A percentile compares a stretch with the other conserved stretches of the same genome.
phyloP scores from a whole-genome alignment of 179 eudicot species.

The Silene coronaria region DNA sequence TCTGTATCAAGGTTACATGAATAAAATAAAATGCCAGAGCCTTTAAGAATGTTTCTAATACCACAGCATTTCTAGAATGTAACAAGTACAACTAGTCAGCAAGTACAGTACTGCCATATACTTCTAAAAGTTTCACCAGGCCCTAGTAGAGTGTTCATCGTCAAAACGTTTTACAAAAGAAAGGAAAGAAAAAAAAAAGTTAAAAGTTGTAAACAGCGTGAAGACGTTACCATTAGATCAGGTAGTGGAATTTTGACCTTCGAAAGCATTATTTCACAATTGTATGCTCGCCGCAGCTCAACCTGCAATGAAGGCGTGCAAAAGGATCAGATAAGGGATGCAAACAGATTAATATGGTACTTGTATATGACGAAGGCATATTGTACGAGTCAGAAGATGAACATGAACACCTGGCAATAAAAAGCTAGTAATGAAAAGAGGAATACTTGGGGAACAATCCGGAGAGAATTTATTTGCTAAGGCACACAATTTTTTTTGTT shows the following conservation, averaged over 20 bases:
- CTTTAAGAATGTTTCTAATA: not conserved
- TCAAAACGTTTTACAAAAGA: not conserved
- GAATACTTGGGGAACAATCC: not conserved
- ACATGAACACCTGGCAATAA: not conserved
- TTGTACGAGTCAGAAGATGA: not conserved
- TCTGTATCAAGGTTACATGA: constrained; percentile 39
- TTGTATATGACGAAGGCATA: not conserved
- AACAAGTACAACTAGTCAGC: not conserved
- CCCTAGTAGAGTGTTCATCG: not conserved
- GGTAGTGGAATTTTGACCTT: constrained; percentile 84
- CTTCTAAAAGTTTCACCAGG: not conserved
- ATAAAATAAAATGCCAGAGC: constrained; percentile 13
- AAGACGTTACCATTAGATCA: constrained; percentile 67
- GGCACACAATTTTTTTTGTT: not conserved
- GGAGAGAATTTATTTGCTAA: not conserved
- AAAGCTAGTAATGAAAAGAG: not conserved
- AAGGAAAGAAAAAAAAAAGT: not conserved
- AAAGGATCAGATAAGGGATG: constrained; percentile 16
- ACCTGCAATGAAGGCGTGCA: constrained; percentile 43
- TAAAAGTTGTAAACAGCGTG: not conserved
- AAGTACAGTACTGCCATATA: not conserved
- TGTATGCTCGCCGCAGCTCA: constrained; percentile 74
- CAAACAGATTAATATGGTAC: constrained; percentile 1
- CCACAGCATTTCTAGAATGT: not conserved
- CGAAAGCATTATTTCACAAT: constrained; percentile 90